Evolutionary conservation across 1,284 basidiomycete genomes (phyloP).

Genomic region (Moesziomyces antarcticus): DNA sequence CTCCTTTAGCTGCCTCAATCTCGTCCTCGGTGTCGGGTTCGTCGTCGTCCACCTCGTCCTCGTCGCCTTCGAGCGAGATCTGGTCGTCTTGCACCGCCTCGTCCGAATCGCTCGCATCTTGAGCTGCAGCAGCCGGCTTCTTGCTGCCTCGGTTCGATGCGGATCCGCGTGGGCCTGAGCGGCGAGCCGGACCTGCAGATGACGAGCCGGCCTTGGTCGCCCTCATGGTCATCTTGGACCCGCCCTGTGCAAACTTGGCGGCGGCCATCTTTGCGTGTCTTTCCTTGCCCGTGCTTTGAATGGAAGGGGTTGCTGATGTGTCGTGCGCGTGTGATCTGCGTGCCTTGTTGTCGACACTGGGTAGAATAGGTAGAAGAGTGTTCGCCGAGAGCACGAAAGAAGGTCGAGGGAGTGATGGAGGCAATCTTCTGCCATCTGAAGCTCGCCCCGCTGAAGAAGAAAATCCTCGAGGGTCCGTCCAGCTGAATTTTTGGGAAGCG

Average conservation of each 20-base stretch:
- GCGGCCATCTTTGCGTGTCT: slow-evolving; percentile 26
- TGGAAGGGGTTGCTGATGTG: too few species aligned
- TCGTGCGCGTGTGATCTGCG: too few species aligned
- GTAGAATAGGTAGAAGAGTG: too few species aligned
- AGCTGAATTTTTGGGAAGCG: slow-evolving; percentile 3
- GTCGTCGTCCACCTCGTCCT: slow-evolving; percentile 31
- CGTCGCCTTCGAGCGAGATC: slow-evolving; percentile 27
- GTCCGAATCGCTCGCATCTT: slow-evolving; percentile 20
- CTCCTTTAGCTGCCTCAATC: slow-evolving; percentile 53
- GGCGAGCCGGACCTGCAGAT: background rate
- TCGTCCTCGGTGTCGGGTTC: slow-evolving; percentile 57
- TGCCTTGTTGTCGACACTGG: too few species aligned
- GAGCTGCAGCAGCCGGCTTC: slow-evolving; percentile 7
- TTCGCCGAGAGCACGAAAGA: too few species aligned
- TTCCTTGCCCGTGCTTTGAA: background rate
- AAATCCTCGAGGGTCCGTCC: too few species aligned
- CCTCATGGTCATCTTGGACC: slow-evolving; percentile 51
- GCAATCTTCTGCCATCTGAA: too few species aligned
- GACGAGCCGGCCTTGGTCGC: slow-evolving; percentile 8
- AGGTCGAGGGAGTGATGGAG: too few species aligned
- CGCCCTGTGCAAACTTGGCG: slow-evolving; percentile 26
- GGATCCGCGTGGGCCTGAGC: slow-evolving; percentile 11
- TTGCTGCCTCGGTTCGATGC: slow-evolving; percentile 18
- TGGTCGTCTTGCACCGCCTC: slow-evolving; percentile 29
- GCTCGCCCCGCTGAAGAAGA: too few species aligned